phyloP scores from a whole-genome alignment of 495 filamentous ascomycete species.

The Xylaria flabelliformis region DNA sequence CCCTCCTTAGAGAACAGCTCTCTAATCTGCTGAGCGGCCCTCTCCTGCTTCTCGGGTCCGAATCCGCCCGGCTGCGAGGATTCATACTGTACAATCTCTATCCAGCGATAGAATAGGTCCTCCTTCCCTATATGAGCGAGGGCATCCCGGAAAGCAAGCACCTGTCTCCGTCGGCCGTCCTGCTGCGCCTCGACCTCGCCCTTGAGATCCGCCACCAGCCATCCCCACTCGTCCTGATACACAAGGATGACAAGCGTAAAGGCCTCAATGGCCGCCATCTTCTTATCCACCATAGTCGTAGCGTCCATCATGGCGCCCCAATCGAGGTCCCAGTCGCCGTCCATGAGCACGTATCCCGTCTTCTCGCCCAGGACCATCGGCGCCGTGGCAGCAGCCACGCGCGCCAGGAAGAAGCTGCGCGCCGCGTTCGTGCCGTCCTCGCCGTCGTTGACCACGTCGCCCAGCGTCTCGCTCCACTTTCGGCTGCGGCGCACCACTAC shows the following conservation, averaged over 20 bases:
- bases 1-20: conserved; percentile 71
- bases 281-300: conserved; percentile 66
- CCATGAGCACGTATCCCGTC: conserved; percentile 81
- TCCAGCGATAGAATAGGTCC: conserved; percentile 82
- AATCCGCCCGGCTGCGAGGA: conserved; percentile 76
- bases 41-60: conserved; percentile 68
- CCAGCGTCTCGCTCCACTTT: conserved; percentile 60
- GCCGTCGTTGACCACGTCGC: conserved; percentile 46
- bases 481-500: conserved; percentile 75
- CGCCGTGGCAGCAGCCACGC: conserved; percentile 61
- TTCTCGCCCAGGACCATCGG: conserved; percentile 66
- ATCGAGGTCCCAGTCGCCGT: conserved; percentile 81
- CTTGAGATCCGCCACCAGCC: conserved; percentile 64
- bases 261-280: conserved; percentile 59
- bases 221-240: conserved; percentile 66
- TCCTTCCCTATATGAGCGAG: conserved; percentile 78
- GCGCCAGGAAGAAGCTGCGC: conserved; percentile 42
- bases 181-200: conserved; percentile 59
- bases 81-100: conserved; percentile 85
- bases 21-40: conserved; percentile 67
- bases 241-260: conserved; percentile 72
- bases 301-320: conserved; percentile 76
- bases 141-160: conserved; percentile 73
- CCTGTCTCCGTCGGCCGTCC: conserved; percentile 63
- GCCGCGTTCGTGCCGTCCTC: conserved; percentile 36